Base-by-base conservation (phyloP, 805 yeast species). In the Komagataella pastoris region DNA sequence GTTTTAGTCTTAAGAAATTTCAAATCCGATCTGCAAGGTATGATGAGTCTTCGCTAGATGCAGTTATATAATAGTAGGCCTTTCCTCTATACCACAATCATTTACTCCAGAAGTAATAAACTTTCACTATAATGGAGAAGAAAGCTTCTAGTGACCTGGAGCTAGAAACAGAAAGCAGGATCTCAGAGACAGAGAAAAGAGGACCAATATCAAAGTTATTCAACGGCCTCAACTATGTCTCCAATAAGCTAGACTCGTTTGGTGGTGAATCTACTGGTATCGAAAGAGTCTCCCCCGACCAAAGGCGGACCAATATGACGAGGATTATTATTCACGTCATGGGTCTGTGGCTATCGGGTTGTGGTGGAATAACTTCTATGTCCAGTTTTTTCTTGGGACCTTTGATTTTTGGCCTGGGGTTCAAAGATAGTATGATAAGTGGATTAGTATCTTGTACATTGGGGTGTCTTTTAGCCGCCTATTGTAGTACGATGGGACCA, bases 311-410 rank as follows among this genome's bases (percentile, higher is more conserved):
- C 1, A 54, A 59, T 14, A 40, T 58, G 4, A 24, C 18, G 7
- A 51, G 51, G 17, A 52, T 60, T 0, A 51, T 61, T 6, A 43
- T 74, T 4, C 69, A 74, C 14, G 87, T 86, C 17, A 64, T 75
- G 10, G 89, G 93, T 2, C 73, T 88, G 47, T 88, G 96, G 96
- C 60, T 86, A 14, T 81, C 90, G 46, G 96, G 91, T 0, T 77
- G 90, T 53, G 95, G 95, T 50, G 89, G 95, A 0, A 69, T 88
- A n/a, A 83, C 95, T 2, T 86, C 96, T 1, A 85, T 88, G 89
- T 84, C 95, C 1, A 79, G 93, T 1, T 88, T 77, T 60, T 79
- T 85, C 51, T 67, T 87, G 48, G 93, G 95, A 0, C 87, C 95
- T 0, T 63, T 86, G 49, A 60, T 85, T 2, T 88, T 77, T 61